A percentile compares a stretch with the other conserved stretches of the same genome.
phyloP scores from a whole-genome alignment of 371 early-diverging fungal genomes.

The Zychaea mexicana region DNA sequence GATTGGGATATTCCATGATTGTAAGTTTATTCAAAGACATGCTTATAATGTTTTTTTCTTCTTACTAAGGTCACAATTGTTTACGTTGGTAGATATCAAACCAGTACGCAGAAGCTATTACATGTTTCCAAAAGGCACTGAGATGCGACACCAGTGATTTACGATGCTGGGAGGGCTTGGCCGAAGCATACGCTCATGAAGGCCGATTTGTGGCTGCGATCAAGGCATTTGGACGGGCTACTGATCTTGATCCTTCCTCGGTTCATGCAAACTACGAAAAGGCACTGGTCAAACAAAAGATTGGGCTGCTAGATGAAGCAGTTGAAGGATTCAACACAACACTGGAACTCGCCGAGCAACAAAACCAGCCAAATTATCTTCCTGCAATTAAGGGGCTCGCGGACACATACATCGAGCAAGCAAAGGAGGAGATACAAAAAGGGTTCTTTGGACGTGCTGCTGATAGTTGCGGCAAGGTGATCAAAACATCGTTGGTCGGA shows the following conservation, averaged over 20 bases:
- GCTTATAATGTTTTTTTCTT: neutral
- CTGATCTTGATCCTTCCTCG: constrained; percentile 63
- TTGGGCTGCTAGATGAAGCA: constrained; percentile 69
- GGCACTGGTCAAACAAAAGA: constrained; percentile 63
- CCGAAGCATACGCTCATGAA: constrained; percentile 81
- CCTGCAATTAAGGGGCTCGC: constrained; percentile 67
- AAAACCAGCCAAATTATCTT: constrained; percentile 34
- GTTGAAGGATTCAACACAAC: constrained; percentile 56
- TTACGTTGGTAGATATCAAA: constrained; percentile 29
- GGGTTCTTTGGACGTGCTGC: constrained; percentile 78
- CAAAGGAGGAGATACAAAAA: constrained; percentile 62
- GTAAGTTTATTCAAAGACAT: constrained; percentile 27
- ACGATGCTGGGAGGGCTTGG: constrained; percentile 85
- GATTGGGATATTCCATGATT: constrained; percentile 76
- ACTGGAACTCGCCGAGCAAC: constrained; percentile 41
- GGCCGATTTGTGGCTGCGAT: constrained; percentile 85
- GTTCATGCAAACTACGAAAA: constrained; percentile 56
- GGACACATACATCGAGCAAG: constrained; percentile 66
- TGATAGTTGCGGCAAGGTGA: constrained; percentile 56
- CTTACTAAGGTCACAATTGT: neutral
- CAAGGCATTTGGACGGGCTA: constrained; percentile 78
- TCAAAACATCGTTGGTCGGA: constrained; percentile 33
- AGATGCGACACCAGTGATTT: constrained; percentile 69
- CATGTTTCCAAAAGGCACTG: constrained; percentile 82
- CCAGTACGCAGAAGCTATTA: constrained; percentile 67